phyloP scores from a whole-genome alignment of 2,329 filamentous ascomycete genomes.

The Elsinoe arachidis region DNA sequence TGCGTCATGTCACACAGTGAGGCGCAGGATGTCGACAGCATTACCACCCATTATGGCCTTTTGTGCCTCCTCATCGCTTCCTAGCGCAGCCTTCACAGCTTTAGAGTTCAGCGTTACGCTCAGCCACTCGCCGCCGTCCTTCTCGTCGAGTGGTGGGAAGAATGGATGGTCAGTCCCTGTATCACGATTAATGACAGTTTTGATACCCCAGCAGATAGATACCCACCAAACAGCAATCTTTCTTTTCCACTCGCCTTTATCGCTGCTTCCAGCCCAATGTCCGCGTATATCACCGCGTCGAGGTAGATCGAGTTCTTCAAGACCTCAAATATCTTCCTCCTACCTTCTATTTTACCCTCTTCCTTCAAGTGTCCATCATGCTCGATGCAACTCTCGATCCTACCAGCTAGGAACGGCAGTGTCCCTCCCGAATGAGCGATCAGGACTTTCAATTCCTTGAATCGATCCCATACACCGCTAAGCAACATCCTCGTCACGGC shows the following conservation, averaged over 20 bases:
- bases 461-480: slow-evolving; percentile 74
- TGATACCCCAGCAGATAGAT: background rate
- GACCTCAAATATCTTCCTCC: slow-evolving; percentile 55
- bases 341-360: slow-evolving; percentile 50
- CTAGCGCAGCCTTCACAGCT: slow-evolving; percentile 48
- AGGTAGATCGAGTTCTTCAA: slow-evolving; percentile 74
- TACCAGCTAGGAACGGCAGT: slow-evolving; percentile 76
- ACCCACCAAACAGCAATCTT: slow-evolving; percentile 61
- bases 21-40: slow-evolving; percentile 44
- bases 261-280: slow-evolving; percentile 63
- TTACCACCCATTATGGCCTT: slow-evolving; percentile 53
- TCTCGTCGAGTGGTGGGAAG: slow-evolving; percentile 63
- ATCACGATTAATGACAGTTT: background rate
- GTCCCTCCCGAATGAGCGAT: slow-evolving; percentile 85
- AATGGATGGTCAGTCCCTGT: slow-evolving; percentile 70
- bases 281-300: slow-evolving; percentile 77
- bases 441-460: slow-evolving; percentile 60
- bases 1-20: slow-evolving; percentile 13
- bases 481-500: slow-evolving; percentile 80
- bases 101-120: slow-evolving; percentile 54
- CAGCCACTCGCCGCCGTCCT: slow-evolving; percentile 58
- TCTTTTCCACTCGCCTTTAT: slow-evolving; percentile 59
- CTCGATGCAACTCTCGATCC: slow-evolving; percentile 77
- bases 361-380: slow-evolving; percentile 70
- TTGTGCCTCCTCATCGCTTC: slow-evolving; percentile 37